Evolutionary conservation across 495 filamentous ascomycete genomes (phyloP), one percentile per base, ranked within the genome.

Genomic region (Extremus antarcticus): DNA sequence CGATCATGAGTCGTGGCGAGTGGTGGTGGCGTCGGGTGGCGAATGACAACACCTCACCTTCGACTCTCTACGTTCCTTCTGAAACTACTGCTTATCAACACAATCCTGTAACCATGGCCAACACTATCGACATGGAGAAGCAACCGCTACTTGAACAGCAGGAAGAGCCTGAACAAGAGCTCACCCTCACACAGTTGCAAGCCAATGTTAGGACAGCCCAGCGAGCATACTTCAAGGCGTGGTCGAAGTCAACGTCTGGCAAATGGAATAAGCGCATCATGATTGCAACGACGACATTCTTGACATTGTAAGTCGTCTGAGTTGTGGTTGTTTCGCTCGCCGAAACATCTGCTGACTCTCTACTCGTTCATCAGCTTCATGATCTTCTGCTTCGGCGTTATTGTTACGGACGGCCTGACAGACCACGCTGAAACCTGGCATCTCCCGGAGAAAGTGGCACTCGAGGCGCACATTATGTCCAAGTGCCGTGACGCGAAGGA

Each of bases 381-480:
- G 17, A 15, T 47, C 11, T 54, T 57, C 45, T 62, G 59, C 56
- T 16, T 58, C n/a, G 43, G 41, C 43, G 13, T 62, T 21, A 55
- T 62, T 20, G 38, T 52, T 25, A 29, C 8, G 7, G 59, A 62
- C 41, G 22, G 45, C 19, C 24, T 51, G 3, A 48, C 45, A 35
- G 59, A 62, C 20, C 43, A 55, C 22, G 38, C 43, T 20, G 43
- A 15, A 11, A 19, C 25, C 3, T 21, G 35, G 23, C 51, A 25
- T 17, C 2, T n/a, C 9, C 23, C 23, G 9, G 40, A 38, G 21
- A 21, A 25, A 23, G 83, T 95, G 11, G 83, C 89, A 2, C 73
- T 98, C 9, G 92, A 98, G 65, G 86, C 87, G 53, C 88, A 94
- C 64, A 86, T 95, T 57, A 95, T 95, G 85, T 86, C 16, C 69